Percentiles rank a stretch among this genome's conserved stretches.
Conservation (phyloP, 305 asterid species). For the Caryopteris hybrid region DNA sequence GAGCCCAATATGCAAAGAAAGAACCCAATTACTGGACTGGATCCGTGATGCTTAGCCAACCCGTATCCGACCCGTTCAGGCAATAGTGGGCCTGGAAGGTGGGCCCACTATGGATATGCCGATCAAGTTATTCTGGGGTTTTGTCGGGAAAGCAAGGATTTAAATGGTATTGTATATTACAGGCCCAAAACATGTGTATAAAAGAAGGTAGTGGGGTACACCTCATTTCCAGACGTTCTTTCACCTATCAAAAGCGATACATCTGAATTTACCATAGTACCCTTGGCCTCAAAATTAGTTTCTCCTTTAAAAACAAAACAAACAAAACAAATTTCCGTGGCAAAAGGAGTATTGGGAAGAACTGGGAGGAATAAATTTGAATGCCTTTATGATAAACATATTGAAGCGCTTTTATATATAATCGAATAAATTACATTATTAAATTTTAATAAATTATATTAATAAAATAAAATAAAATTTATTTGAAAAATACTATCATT, state of each 20-base stretch:
- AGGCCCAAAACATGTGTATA: background rate
- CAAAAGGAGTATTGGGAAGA: background rate
- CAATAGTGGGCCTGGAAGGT: background rate
- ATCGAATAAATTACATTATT: too few relatives aligned
- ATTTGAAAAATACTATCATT: too few relatives aligned
- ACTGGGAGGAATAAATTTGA: too few relatives aligned
- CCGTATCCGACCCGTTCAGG: background rate
- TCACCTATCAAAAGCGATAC: background rate
- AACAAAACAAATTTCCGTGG: too few relatives aligned
- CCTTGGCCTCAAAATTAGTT: background rate
- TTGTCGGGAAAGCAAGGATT: constrained; percentile 5
- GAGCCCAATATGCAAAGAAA: background rate
- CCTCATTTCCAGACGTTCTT: constrained; percentile 2
- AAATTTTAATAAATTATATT: too few relatives aligned
- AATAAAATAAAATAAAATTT: too few relatives aligned
- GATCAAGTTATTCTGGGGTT: constrained; percentile 12
- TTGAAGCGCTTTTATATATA: too few relatives aligned
- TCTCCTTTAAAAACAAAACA: too few relatives aligned
- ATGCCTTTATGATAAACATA: too few relatives aligned
- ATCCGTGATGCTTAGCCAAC: background rate
- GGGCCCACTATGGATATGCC: background rate
- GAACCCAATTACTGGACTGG: background rate
- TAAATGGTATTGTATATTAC: background rate
- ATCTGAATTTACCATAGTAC: background rate
- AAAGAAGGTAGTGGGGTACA: constrained; percentile 19